Base-by-base conservation (phyloP, 306 rosid genomes). In the Corylus heterophylla region DNA sequence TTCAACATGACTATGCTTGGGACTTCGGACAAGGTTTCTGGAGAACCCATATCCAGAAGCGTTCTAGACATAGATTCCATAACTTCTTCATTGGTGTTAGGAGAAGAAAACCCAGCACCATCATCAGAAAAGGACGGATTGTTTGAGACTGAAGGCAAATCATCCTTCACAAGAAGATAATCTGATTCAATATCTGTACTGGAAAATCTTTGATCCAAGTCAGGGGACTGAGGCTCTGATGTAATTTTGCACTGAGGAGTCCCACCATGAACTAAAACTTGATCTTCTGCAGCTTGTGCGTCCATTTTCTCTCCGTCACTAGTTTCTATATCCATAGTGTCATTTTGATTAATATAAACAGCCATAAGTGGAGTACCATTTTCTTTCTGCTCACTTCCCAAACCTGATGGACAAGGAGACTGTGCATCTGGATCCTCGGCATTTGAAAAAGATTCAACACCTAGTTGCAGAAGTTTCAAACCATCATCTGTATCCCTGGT, bases 61-160 rank as follows among this genome's bases (percentile, higher is more conserved):
- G 73, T 74, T 79, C 73, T 83, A 75, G 86, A 81, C 29, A 76
- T 71, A 77, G 79, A 77, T 71, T 84, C 90, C 82, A 72, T 59
- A 71, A 84, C 83, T 80, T 92, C 93, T 72, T 78, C 85, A 69
- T 64, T 70, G 52, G 86, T 80, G 83, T 85, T 79, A 76, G 86
- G 73, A 35, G 82, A 55, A 29, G 82, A 78, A 78, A 75, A 63
- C 77, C 86, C 86, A 49, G 71, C 82, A 13, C 68, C 76, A 72
- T 85, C 83, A 17, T 81, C 51, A 9, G 87, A 75, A 20, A 75
- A 56, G 54, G 88, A 69, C 48, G 82, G 8, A 69, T 55, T 18
- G 81, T 79, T 83, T 82, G 83, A 74, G 63, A 69, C 85, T 66
- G 76, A 10, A 76, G 81, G 79, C 55, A 86, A 80, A 82, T 79